These are phyloP conservation scores for Pugionium dolabratum DNA, from an alignment of 345 rosid species.

Conservation along the genomic window DNA sequence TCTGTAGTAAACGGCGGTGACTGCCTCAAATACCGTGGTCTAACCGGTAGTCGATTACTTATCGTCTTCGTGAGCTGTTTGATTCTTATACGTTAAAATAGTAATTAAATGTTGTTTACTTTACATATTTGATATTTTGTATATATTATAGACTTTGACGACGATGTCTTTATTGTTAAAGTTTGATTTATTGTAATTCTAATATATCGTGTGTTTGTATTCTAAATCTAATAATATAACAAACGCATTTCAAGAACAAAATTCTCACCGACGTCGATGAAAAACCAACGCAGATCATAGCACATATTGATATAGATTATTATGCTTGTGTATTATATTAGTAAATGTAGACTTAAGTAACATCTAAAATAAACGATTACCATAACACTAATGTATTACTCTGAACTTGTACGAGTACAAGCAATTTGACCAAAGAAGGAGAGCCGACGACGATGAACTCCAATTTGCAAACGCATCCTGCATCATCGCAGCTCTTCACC, in stretches of 20 bases:
- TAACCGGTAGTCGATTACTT: not conserved
- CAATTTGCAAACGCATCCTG: slow-evolving; percentile 21
- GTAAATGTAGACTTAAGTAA: no score
- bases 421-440: not conserved
- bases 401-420: no score
- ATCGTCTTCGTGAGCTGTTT: slow-evolving; percentile 12
- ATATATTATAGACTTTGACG: slow-evolving; percentile 9
- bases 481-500: slow-evolving; percentile 48
- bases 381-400: no score
- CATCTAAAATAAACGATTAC: no score
- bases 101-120: not conserved
- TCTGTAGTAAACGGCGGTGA: slow-evolving; percentile 4
- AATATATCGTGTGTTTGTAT: not conserved
- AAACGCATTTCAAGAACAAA: not conserved
- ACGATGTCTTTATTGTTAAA: not conserved
- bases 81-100: slow-evolving; percentile 2
- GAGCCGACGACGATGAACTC: slow-evolving; percentile 29
- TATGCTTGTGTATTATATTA: no score
- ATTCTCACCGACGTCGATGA: no score
- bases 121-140: not conserved
- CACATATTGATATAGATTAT: no score
- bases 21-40: slow-evolving; percentile 14
- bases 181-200: not conserved
- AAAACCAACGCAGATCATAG: not conserved
- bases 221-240: not conserved